Evolutionary conservation across 306 rosid species (phyloP).

Genomic region (Sicyos edulis): DNA sequence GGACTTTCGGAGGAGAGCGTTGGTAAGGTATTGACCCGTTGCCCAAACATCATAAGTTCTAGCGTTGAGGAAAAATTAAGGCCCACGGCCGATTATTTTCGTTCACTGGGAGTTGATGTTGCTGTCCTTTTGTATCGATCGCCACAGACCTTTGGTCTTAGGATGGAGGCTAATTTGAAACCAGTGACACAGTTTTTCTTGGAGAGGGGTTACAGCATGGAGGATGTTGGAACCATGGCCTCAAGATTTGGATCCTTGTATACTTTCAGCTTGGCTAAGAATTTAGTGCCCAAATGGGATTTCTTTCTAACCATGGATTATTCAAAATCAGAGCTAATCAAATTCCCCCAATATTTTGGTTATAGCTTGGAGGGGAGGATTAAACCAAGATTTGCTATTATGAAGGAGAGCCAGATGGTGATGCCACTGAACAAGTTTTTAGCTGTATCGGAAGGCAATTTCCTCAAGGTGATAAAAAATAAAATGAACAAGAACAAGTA

Average conservation of each 20-base stretch:
- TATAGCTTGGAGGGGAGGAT: slow-evolving; percentile 72
- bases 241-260: slow-evolving; percentile 71
- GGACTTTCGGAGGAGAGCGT: slow-evolving; percentile 63
- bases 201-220: slow-evolving; percentile 28
- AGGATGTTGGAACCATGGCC: slow-evolving; percentile 71
- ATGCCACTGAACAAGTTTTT: slow-evolving; percentile 69
- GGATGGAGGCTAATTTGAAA: too few species aligned
- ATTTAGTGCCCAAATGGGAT: slow-evolving; percentile 75
- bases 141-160: too few species aligned
- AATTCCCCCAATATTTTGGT: slow-evolving; percentile 88
- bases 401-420: slow-evolving; percentile 51
- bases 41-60: slow-evolving; percentile 64
- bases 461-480: slow-evolving; percentile 41
- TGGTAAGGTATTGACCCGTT: slow-evolving; percentile 76
- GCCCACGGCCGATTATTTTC: too few species aligned
- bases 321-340: slow-evolving; percentile 57
- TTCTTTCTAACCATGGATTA: slow-evolving; percentile 74
- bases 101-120: slow-evolving; percentile 2
- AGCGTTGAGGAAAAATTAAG: slow-evolving; percentile 67
- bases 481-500: slow-evolving; percentile 60
- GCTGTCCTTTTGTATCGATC: too few species aligned
- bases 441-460: slow-evolving; percentile 47
- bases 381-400: slow-evolving; percentile 66
- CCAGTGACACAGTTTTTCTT: not conserved
- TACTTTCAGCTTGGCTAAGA: slow-evolving; percentile 63